Evolutionary conservation across 257 asterid species (phyloP), one percentile per base, ranked within the genome.

Genomic region (Plectranthus barbatus): DNA sequence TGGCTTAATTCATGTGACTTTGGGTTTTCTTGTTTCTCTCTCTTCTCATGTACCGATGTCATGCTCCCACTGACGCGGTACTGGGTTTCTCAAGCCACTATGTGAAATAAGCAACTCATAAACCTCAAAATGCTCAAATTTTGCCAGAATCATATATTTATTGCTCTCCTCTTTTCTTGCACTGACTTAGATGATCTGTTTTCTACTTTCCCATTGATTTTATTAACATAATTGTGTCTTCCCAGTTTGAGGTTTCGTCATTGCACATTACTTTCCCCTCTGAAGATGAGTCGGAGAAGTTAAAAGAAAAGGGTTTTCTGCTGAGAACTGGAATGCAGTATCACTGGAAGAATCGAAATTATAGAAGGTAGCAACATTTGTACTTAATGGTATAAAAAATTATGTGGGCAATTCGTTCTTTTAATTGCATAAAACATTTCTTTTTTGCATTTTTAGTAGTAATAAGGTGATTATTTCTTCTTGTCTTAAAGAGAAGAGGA

Each of bases 241-340:
- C 64, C 67, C 96, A 92, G 97, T 78, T 68, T 74, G 90, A 89
- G 75, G 93, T 92, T 58, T 92, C 99, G 49, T 83, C 99, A 10
- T 84, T 92, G 64, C 99, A 92, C 83, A 76, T 92, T 66, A 92
- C 99, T 62, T 89, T 92, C 76, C 85, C 91, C 50, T 66, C 95
- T 54, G 79, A 74, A 48, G 66, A 64, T 63, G 99, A 92, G 84
- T 86, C 83, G 77, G 71, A 62, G 44, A 87, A 76, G 71, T 68
- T 92, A 77, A 81, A 80, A 81, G 85, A 76, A 62, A 82, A 77
- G 79, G 99, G 96, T 59, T 92, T 92, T 77, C 90, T 89, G 68
- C 97, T 85, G 81, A 83, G 99, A 77, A 64, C 71, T 0, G 99
- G 97, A 57, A 89, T 92, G 90, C 99, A 92, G 78, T 92, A 89